Evolutionary conservation across 164 flowering plant species (phyloP), one percentile per base, ranked within the genome.

Genomic region (Amborella trichopoda): DNA sequence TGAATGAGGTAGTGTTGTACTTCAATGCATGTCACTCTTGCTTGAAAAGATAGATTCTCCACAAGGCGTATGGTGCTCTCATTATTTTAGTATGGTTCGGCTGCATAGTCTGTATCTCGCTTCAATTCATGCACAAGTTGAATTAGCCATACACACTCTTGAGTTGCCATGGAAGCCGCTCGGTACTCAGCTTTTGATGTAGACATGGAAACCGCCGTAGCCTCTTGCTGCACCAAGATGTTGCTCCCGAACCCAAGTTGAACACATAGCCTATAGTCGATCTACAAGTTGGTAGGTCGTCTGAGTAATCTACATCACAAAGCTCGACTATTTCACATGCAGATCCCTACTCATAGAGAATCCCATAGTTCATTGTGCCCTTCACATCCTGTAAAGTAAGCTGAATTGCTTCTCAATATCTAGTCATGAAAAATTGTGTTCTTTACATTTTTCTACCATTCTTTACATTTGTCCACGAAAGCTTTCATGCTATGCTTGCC

Each of bases 21-120:
- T 19, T 46, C 26, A 20, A 25, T 19, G 32, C 68, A 66, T 28
- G 62, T 65, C 2, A 63, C 56, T 19, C 49, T 18, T 0, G 61
- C 26, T 23, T 23, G 26, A 43, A 43, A 23, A 26, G 25, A 3
- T 2, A 6, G 6, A 6, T 43, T 43, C n/a, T 43, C 9, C 13
- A 16, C 6, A 11, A 14, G 25, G 3, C 12, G 3, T 23, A 6
- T 2, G 5, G 17, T 32, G 24, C 48, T 25, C 30, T 44, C 32
- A 6, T 44, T 44, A n/a, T 14, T 22, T 8, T 33, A 44, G 5
- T 44, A 44, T 14, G 27, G n/a, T 28, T 28, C 39, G 5, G 13
- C 38, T 16, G 8, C 12, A 21, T 47, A 47, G n/a, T 47, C 23
- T 20, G 4, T 13, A 8, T 18, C 2, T 19, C 33, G 22, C 37